A percentile compares a stretch with the other conserved stretches of the same genome.
Conservation (phyloP, 2,329 filamentous ascomycete genomes). For the Alternaria sp. region DNA sequence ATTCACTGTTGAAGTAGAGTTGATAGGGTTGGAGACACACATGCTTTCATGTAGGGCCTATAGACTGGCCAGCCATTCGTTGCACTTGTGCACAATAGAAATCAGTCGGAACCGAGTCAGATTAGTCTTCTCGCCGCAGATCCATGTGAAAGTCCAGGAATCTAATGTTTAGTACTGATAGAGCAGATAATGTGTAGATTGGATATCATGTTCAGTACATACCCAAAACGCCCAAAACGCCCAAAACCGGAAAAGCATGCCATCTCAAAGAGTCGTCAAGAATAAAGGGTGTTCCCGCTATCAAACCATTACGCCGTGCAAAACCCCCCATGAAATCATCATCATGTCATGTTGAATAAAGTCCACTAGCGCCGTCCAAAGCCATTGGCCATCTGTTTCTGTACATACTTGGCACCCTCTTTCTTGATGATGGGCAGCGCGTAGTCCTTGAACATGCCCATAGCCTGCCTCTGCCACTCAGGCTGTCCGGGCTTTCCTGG, state of each 20-base stretch:
- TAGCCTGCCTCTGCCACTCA: slow-evolving; percentile 43
- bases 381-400: slow-evolving; percentile 38
- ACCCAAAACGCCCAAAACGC: background rate
- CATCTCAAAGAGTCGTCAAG: background rate
- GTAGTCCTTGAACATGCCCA: slow-evolving; percentile 45
- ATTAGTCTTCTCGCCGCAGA: background rate
- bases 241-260: background rate
- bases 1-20: background rate
- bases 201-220: slow-evolving; percentile 3
- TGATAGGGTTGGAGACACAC: background rate
- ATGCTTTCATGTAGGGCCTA: background rate
- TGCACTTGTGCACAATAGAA: background rate
- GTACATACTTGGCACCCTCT: slow-evolving; percentile 42
- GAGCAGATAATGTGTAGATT: slow-evolving; percentile 1
- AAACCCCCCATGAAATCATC: background rate
- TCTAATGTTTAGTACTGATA: background rate
- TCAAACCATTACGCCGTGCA: background rate
- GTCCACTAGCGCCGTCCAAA: slow-evolving; percentile 23
- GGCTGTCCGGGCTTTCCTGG: slow-evolving; percentile 27
- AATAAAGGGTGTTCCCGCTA: background rate
- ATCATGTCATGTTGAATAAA: background rate
- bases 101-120: background rate
- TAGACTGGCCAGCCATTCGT: background rate
- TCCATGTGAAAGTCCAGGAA: too few species aligned
- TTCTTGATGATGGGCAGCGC: slow-evolving; percentile 46